These are phyloP conservation scores for Vitis amurensis DNA, from an alignment of 164 flowering plant species.

Conservation along the genomic window DNA sequence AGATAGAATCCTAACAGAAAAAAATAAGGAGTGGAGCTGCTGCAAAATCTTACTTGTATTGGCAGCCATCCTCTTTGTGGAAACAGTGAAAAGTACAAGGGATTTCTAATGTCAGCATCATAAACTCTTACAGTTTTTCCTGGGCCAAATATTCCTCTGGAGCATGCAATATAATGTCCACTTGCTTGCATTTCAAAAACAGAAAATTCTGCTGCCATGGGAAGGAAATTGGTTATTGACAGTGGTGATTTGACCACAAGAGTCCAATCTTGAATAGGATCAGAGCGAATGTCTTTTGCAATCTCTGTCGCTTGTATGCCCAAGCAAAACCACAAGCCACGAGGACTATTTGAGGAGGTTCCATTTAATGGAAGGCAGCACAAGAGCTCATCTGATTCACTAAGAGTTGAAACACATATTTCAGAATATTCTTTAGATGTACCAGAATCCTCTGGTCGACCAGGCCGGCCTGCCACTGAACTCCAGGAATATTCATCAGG, in stretches of 20 bases:
- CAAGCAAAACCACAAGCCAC: conserved; percentile 74
- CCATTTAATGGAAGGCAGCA: conserved; percentile 55
- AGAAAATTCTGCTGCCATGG: conserved; percentile 73
- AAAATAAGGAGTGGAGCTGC: not conserved
- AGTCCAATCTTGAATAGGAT: conserved; percentile 89
- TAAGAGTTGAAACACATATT: conserved; percentile 64
- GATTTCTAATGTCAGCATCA: conserved; percentile 67
- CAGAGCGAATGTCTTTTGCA: conserved; percentile 76
- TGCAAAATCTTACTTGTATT: conserved; percentile 53
- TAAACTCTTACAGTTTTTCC: conserved; percentile 66
- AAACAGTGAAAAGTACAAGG: conserved; percentile 75
- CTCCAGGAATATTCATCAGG: conserved; percentile 76
- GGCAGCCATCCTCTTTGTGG: conserved; percentile 95
- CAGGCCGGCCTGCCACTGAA: conserved; percentile 45
- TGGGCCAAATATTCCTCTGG: conserved; percentile 67
- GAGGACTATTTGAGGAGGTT: conserved; percentile 53
- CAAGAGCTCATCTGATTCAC: conserved; percentile 68
- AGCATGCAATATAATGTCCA: conserved; percentile 61
- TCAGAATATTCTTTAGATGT: conserved; percentile 35
- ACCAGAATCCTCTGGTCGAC: conserved; percentile 24
- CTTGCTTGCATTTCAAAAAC: conserved; percentile 67
- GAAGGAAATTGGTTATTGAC: conserved; percentile 72
- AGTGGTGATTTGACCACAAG: conserved; percentile 73
- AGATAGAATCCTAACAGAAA: not conserved
- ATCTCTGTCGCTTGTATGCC: conserved; percentile 74